Conservation (phyloP, 257 asterid species). For the Phtheirospermum japonicum region DNA sequence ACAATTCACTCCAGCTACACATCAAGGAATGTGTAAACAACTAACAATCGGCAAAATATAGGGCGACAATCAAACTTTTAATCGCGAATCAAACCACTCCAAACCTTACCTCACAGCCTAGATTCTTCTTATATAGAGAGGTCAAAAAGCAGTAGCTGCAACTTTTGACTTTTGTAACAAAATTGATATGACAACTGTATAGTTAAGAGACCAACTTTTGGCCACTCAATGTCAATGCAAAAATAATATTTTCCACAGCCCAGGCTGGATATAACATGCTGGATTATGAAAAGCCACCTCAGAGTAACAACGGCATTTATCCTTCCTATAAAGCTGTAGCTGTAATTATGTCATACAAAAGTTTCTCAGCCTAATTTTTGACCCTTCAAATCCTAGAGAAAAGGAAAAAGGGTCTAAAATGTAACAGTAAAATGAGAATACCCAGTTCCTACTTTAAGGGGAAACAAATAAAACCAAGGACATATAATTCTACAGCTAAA, state of each 20-base stretch:
- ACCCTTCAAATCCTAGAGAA: slow-evolving; percentile 16
- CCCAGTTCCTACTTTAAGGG: background rate
- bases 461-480: background rate
- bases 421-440: background rate
- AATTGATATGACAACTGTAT: slow-evolving; percentile 6
- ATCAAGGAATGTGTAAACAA: slow-evolving; percentile 13
- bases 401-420: slow-evolving; percentile 8
- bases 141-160: background rate
- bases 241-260: slow-evolving; percentile 1
- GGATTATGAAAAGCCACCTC: slow-evolving; percentile 15
- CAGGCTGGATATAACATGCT: slow-evolving; percentile 8
- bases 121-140: slow-evolving; percentile 2
- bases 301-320: slow-evolving; percentile 3
- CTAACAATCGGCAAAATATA: background rate
- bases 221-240: slow-evolving; percentile 1
- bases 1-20: slow-evolving; percentile 9
- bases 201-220: slow-evolving; percentile 6
- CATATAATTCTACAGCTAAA: background rate
- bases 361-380: slow-evolving; percentile 1
- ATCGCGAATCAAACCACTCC: slow-evolving; percentile 8
- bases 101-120: slow-evolving; percentile 1
- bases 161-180: slow-evolving; percentile 15
- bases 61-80: background rate
- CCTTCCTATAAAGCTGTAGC: background rate
- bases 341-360: background rate